phyloP scores from a whole-genome alignment of 1,139 yeast genomes.

The Kurtzmaniella quercitrusa region DNA sequence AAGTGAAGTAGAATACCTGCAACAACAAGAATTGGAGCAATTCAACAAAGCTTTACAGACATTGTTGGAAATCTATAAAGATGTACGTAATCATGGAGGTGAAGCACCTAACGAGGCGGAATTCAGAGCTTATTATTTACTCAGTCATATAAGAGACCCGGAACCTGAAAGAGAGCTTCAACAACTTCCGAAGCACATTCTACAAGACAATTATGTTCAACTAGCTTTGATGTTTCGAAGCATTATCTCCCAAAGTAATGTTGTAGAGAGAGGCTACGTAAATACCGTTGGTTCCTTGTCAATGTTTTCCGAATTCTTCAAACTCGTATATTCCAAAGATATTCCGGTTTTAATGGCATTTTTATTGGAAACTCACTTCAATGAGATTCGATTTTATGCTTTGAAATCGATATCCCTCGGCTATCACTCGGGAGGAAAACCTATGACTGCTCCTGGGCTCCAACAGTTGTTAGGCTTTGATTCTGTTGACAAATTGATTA shows the following conservation, averaged over 20 bases:
- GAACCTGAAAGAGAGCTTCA: conserved; percentile 80
- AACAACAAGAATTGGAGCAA: conserved; percentile 94
- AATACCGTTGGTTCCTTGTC: conserved; percentile 61
- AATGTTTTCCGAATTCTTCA: conserved; percentile 63
- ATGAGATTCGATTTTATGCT: conserved; percentile 75
- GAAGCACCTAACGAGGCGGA: conserved; percentile 84
- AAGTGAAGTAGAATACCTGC: conserved; percentile 71
- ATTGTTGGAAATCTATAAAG: conserved; percentile 80
- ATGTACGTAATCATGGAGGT: conserved; percentile 68
- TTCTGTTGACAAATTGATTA: conserved; percentile 43
- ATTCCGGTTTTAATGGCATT: conserved; percentile 68
- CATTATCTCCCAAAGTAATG: conserved; percentile 59
- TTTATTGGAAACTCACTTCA: conserved; percentile 74
- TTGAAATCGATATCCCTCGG: conserved; percentile 64
- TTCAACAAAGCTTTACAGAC: conserved; percentile 90
- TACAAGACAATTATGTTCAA: conserved; percentile 57
- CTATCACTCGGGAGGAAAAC: conserved; percentile 68
- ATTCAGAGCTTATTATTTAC: conserved; percentile 79
- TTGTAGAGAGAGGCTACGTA: conserved; percentile 52
- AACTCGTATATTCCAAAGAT: conserved; percentile 37
- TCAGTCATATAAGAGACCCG: conserved; percentile 79
- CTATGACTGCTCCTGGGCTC: conserved; percentile 49
- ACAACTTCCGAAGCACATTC: conserved; percentile 55
- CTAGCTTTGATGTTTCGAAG: conserved; percentile 68
- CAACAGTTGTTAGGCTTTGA: conserved; percentile 63